phyloP scores from a whole-genome alignment of 2,329 filamentous ascomycete genomes.

The Kalmusia sp. region DNA sequence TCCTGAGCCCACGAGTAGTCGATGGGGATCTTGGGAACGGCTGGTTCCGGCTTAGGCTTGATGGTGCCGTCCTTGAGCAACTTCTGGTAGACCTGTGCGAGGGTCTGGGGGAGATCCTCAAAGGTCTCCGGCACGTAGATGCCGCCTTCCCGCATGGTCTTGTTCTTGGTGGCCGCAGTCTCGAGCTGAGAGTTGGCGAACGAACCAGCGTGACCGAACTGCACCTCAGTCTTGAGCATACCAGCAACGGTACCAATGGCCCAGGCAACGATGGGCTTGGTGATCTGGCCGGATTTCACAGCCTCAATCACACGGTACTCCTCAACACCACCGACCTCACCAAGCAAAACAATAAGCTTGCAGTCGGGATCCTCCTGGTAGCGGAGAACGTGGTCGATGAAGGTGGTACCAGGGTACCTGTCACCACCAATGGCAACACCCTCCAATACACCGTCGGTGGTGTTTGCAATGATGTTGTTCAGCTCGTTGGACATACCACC shows the following conservation, averaged over 20 bases:
- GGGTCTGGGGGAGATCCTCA: constrained; percentile 83
- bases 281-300: constrained; percentile 91
- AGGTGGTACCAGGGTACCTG: constrained; percentile 97
- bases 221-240: constrained; percentile 99
- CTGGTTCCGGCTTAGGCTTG: constrained; percentile 84
- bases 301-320: constrained; percentile 99
- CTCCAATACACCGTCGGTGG: constrained; percentile 97
- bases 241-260: constrained; percentile 98
- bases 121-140: constrained; percentile 96
- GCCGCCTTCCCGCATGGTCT: constrained; percentile 92
- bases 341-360: constrained; percentile 95
- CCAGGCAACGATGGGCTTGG: constrained; percentile 98
- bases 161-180: constrained; percentile 96
- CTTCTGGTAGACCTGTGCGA: constrained; percentile 85
- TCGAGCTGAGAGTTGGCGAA: constrained; percentile 99
- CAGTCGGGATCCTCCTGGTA: constrained; percentile 97
- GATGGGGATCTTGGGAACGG: constrained; percentile 98
- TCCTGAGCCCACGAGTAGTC: constrained; percentile 99
- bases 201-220: constrained; percentile 98
- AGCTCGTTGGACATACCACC: constrained; percentile 99
- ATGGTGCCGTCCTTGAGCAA: constrained; percentile 86
- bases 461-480: constrained; percentile 98
- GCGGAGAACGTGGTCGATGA: constrained; percentile 97
- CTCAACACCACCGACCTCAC: constrained; percentile 98
- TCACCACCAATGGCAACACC: constrained; percentile 99